Evolutionary conservation across 176 grass and related monocot species (phyloP), one percentile per base, ranked within the genome.

Genomic region (Rhipidocladum racemiflorum): DNA sequence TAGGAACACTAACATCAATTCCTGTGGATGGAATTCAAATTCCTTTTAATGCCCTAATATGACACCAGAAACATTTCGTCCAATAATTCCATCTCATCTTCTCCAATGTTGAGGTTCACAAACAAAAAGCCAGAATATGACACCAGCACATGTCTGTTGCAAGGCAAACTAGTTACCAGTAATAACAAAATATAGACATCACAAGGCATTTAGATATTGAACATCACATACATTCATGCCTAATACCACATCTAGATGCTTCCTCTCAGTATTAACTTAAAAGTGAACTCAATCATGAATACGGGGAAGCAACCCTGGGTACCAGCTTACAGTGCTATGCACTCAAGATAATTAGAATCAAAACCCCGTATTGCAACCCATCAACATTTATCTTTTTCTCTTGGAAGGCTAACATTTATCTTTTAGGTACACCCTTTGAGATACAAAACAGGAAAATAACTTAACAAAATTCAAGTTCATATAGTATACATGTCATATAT

Each of bases 41-140:
- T 53, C 6, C 16, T 75, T 76, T 21, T 75, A 68, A 28, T 44
- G 32, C 6, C 5, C 4, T 81, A 68, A 70, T 77, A 62, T 51
- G 4, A 53, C 20, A 71, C 27, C 8, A 76, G 50, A 81, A 82
- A 51, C 27, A 77, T 51, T 27, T 49, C 17, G 5, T 68, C 11
- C 21, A 36, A 49, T 42, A 72, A 50, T 38, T 57, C n/a, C 21
- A 72, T 15, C 21, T 30, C 51, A 42, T 13, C 21, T 78, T 85
- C 32, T 40, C 53, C 13, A 68, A 63, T 39, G 40, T 38, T 46
- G n/a, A 78, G 7, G 57, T 78, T 67, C 59, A 72, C 28, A 79
- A 73, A 66, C 75, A 67, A 78, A 78, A 55, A 72, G 38, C 15
- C 35, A 72, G 18, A 73, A 79, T 3, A n/a, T n/a, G 65, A 46